Evolutionary conservation across 225 moss, liverwort and hornwort species (phyloP), one percentile per base, ranked within the genome.

Genomic region (Marchantia paleacea): DNA sequence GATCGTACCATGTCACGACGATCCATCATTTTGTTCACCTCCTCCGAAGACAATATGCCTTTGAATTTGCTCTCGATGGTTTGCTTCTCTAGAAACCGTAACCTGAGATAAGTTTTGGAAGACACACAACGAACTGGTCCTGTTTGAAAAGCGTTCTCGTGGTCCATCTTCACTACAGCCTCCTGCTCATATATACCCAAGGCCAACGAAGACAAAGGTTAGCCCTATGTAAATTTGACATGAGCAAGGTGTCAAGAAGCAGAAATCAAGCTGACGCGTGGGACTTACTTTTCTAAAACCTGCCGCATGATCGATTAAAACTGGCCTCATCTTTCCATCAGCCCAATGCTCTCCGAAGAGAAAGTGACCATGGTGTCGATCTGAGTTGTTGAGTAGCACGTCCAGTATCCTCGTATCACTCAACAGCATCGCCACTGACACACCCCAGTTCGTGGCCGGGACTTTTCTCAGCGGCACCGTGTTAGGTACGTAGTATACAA

Each of bases 341-440:
- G 79, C 68, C 85, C 85, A 82, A 70, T 85, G 85, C 67, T 85
- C 79, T 66, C 85, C 85, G 26, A 82, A 79, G 11, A 85, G 75
- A 55, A 85, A 85, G 57, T 85, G 81, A 29, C 85, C 85, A 53
- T 85, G 79, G 82, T 85, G 82, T 31, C 79, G 79, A 57, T 85
- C 85, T 7, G 81, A 81, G 55, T 85, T 85, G 79, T 85, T 79
- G 20, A 85, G 85, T 3, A 85, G 79, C 29, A 81, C 81, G 73
- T 85, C 85, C 78, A 85, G 55, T 53, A 85, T 79, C 61, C 82
- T 65, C 30, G 85, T 79, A 20, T 85, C 85, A 60, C 82, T 85
- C 26, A 82, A 81, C 28, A 85, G 53, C 22, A 78, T 66, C 20
- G 85, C 82, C 61, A 82, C 82, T 9, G 85, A 82, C 58, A 82